phyloP scores from a whole-genome alignment of 768 basidiomycete genomes.

The Tylopilus sp. region DNA sequence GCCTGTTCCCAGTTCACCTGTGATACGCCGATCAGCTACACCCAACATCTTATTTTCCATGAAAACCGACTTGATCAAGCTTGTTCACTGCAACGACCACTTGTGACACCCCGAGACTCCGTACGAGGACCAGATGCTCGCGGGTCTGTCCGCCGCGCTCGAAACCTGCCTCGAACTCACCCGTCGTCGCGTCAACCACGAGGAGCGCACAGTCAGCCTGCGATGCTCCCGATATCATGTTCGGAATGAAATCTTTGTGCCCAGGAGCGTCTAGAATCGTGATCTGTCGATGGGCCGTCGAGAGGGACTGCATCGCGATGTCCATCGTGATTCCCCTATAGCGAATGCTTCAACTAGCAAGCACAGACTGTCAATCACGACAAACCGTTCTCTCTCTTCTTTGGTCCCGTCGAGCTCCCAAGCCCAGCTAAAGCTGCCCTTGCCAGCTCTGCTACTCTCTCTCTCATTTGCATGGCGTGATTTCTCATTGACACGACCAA shows the following conservation, averaged over 20 bases:
- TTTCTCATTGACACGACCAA: conserved; percentile 86
- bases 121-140: conserved; percentile 87
- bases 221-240: conserved; percentile 98
- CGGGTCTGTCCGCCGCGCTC: conserved; percentile 92
- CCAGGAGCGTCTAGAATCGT: conserved; percentile 98
- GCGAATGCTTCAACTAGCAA: conserved; percentile 6
- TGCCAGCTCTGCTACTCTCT: conserved; percentile 85
- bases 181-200: conserved; percentile 85
- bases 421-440: conserved; percentile 95
- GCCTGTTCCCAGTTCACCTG: conserved; percentile 85
- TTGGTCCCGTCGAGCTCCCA: conserved; percentile 93
- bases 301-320: conserved; percentile 77
- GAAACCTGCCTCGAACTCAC: conserved; percentile 96
- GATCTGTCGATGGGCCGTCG: conserved; percentile 72
- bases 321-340: conserved; percentile 97
- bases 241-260: conserved; percentile 96
- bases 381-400: conserved; percentile 90
- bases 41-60: neutral
- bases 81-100: conserved; percentile 95
- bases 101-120: conserved; percentile 89
- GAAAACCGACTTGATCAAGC: conserved; percentile 70
- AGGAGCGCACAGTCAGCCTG: conserved; percentile 95
- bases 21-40: conserved; percentile 1
- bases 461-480: conserved; percentile 80
- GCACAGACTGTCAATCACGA: neutral